phyloP scores from a whole-genome alignment of 1,284 basidiomycete species.

The Leucocoprinus gongylophorus region DNA sequence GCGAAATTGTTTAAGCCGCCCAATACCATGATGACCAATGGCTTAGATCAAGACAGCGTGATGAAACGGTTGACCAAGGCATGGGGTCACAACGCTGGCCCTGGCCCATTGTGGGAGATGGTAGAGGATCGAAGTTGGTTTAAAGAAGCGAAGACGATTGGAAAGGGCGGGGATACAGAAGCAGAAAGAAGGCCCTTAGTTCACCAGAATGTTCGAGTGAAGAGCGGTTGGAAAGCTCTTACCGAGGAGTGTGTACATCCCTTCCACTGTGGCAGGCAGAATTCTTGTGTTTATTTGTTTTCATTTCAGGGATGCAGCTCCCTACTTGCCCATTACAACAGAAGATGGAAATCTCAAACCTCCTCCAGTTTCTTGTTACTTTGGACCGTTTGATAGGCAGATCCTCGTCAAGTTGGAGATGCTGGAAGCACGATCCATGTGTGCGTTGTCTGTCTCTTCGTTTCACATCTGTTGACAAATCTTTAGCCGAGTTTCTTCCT shows the following conservation, averaged over 20 bases:
- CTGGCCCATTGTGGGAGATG: constrained; percentile 67
- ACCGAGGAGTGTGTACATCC: constrained; percentile 40
- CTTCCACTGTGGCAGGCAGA: not conserved
- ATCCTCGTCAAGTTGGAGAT: constrained; percentile 41
- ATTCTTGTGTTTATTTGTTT: constrained; percentile 11
- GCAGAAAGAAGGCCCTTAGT: constrained; percentile 50
- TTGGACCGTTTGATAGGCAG: constrained; percentile 56
- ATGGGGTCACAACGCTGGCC: constrained; percentile 64
- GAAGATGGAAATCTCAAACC: constrained; percentile 43
- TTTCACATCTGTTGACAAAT: constrained; percentile 4
- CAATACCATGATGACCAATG: constrained; percentile 35
- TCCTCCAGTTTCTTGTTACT: constrained; percentile 51
- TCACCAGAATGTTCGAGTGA: constrained; percentile 38
- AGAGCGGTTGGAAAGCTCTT: constrained; percentile 40
- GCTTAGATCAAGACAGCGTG: constrained; percentile 40
- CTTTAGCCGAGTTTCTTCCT: constrained; percentile 41
- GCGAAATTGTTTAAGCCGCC: constrained; percentile 42
- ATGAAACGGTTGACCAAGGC: constrained; percentile 49
- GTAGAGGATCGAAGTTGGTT: constrained; percentile 70
- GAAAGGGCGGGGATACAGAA: constrained; percentile 33
- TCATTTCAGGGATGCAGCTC: constrained; percentile 42
- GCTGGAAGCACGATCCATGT: constrained; percentile 49
- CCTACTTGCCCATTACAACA: constrained; percentile 48
- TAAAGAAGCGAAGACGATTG: constrained; percentile 44
- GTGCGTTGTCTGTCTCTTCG: constrained; percentile 33